These are phyloP conservation scores for Exophiala sp. DNA, from an alignment of 2,329 filamentous ascomycete species.

Conservation along the genomic window DNA sequence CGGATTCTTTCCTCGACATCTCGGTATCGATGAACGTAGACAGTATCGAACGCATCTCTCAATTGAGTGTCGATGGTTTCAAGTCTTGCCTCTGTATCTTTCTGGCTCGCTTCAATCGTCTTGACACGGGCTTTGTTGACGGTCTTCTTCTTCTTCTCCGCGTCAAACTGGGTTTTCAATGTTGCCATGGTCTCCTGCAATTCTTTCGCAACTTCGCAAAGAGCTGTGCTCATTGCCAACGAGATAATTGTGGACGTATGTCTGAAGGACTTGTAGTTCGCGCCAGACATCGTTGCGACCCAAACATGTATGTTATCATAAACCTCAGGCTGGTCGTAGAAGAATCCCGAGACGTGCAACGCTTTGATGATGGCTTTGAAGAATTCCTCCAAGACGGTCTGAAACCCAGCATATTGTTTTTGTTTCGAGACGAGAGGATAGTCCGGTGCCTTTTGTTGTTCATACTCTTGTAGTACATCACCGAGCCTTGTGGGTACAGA, in stretches of 20 bases:
- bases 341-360: slow-evolving; percentile 73
- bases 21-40: slow-evolving; percentile 93
- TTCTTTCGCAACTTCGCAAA: slow-evolving; percentile 70
- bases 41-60: slow-evolving; percentile 82
- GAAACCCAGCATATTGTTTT: slow-evolving; percentile 73
- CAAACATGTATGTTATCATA: slow-evolving; percentile 88
- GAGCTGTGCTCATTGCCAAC: slow-evolving; percentile 71
- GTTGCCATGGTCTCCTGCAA: slow-evolving; percentile 71
- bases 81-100: slow-evolving; percentile 66
- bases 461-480: slow-evolving; percentile 85
- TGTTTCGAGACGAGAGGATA: slow-evolving; percentile 86
- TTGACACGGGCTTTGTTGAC: slow-evolving; percentile 76
- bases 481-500: slow-evolving; percentile 73
- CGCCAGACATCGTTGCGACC: slow-evolving; percentile 88
- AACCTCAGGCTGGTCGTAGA: slow-evolving; percentile 73
- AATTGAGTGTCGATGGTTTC: slow-evolving; percentile 69
- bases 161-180: slow-evolving; percentile 72
- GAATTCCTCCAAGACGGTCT: slow-evolving; percentile 72
- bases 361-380: slow-evolving; percentile 72
- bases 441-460: slow-evolving; percentile 77
- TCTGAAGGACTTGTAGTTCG: slow-evolving; percentile 80
- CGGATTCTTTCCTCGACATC: slow-evolving; percentile 89
- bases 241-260: slow-evolving; percentile 89
- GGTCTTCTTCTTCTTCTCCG: slow-evolving; percentile 67
- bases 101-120: slow-evolving; percentile 68